Evolutionary conservation across 306 rosid species (phyloP).

Genomic region (Canavalia ensiformis): DNA sequence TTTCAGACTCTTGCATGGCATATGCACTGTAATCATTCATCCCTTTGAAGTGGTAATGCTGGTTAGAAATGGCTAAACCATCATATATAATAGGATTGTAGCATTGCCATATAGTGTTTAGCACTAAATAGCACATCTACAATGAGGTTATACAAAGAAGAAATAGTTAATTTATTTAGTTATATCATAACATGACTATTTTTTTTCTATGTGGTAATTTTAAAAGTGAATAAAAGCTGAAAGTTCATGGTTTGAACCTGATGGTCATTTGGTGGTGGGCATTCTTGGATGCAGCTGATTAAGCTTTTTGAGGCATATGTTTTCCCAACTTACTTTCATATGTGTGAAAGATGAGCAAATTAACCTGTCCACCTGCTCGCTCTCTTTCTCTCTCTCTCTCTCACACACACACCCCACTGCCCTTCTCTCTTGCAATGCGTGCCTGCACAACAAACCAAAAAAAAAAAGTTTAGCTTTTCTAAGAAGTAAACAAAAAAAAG

Average conservation of each 20-base stretch:
- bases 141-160: neutral
- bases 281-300: neutral
- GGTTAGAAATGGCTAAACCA: slow-evolving; percentile 25
- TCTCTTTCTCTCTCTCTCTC: neutral
- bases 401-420: neutral
- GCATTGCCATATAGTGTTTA: slow-evolving; percentile 12
- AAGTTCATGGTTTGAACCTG: slow-evolving; percentile 3
- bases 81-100: slow-evolving; percentile 19
- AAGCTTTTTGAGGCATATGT: slow-evolving; percentile 1
- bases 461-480: neutral
- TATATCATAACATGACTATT: neutral
- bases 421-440: neutral
- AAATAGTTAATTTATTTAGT: neutral
- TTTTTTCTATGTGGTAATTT: neutral
- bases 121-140: neutral
- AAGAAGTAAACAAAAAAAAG: no score
- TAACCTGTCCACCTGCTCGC: neutral
- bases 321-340: neutral
- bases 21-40: neutral
- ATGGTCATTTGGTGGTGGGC: neutral
- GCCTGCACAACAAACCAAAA: neutral
- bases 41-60: slow-evolving; percentile 22
- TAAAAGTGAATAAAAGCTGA: neutral
- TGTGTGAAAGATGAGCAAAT: slow-evolving; percentile 13
- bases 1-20: slow-evolving; percentile 13